Conservation (phyloP, 23 red algal genomes). For the Gracilaria vermiculophylla region DNA sequence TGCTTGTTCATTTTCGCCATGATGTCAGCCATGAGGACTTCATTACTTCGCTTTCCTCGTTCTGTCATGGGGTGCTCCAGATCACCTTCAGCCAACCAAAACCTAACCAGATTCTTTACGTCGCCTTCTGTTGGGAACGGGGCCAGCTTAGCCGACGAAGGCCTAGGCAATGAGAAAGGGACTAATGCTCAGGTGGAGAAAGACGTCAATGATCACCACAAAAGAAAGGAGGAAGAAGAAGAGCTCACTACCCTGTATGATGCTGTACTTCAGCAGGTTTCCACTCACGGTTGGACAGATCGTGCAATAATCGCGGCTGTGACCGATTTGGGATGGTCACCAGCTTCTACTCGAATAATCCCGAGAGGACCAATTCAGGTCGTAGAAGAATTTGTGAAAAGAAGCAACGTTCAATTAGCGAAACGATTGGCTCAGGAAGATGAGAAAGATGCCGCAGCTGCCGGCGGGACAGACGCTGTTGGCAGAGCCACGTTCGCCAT, state of each 20-base stretch:
- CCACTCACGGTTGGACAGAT: constrained; percentile 35
- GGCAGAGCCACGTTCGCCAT: constrained; percentile 41
- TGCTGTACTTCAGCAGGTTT: constrained; percentile 29
- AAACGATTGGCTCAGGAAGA: not conserved
- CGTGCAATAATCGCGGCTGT: constrained; percentile 35
- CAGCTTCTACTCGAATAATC: constrained; percentile 31
- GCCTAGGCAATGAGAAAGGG: no score
- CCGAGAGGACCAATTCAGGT: constrained; percentile 38
- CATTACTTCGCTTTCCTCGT: not conserved
- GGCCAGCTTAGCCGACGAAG: not conserved
- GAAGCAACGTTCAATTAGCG: constrained; percentile 26
- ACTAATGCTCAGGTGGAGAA: not conserved
- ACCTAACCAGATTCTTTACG: not conserved
- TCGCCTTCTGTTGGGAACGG: not conserved
- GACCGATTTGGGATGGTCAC: constrained; percentile 46
- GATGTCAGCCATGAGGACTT: not conserved
- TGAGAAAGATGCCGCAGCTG: constrained; percentile 17
- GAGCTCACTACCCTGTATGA: constrained; percentile 1
- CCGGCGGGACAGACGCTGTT: constrained; percentile 7
- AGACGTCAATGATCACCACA: not conserved
- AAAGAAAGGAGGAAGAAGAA: not conserved
- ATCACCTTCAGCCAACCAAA: no score
- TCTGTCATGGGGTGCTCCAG: not conserved
- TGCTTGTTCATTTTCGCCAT: not conserved
- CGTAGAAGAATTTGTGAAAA: constrained; percentile 21